phyloP scores from a whole-genome alignment of 2,329 filamentous ascomycete genomes.

The Exophiala bonariae region DNA sequence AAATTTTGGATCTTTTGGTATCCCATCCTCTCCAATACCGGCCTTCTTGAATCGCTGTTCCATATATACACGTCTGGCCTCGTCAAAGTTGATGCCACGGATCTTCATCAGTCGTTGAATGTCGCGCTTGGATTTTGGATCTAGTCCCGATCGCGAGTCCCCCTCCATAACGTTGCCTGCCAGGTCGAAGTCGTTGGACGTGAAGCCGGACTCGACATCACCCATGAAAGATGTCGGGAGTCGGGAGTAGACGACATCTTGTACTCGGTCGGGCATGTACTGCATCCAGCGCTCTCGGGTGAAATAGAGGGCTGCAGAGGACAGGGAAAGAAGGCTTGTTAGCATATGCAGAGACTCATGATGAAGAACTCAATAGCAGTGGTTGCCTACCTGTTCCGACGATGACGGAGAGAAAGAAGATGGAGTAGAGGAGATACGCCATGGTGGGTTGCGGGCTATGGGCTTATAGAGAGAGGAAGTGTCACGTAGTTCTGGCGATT shows the following conservation, averaged over 20 bases:
- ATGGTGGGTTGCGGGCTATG: constrained; percentile 5
- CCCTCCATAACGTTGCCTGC: constrained; percentile 74
- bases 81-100: constrained; percentile 79
- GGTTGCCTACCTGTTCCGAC: constrained; percentile 64
- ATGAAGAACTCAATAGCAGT: not conserved
- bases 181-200: constrained; percentile 80
- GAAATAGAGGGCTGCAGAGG: constrained; percentile 66
- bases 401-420: constrained; percentile 60
- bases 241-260: constrained; percentile 63
- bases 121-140: constrained; percentile 76
- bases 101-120: constrained; percentile 90
- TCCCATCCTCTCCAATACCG: constrained; percentile 83
- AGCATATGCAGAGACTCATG: constrained; percentile 1
- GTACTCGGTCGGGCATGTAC: constrained; percentile 52
- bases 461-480: too few species aligned
- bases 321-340: not conserved
- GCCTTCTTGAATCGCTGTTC: constrained; percentile 83
- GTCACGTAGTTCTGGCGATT: too few species aligned
- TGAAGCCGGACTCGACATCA: constrained; percentile 86
- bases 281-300: constrained; percentile 77
- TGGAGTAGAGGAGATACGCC: constrained; percentile 16
- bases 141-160: constrained; percentile 77
- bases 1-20: constrained; percentile 89
- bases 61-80: constrained; percentile 82
- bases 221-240: constrained; percentile 75